These are phyloP conservation scores for Neltuma alba DNA, from an alignment of 306 rosid genomes.

Conservation along the genomic window DNA sequence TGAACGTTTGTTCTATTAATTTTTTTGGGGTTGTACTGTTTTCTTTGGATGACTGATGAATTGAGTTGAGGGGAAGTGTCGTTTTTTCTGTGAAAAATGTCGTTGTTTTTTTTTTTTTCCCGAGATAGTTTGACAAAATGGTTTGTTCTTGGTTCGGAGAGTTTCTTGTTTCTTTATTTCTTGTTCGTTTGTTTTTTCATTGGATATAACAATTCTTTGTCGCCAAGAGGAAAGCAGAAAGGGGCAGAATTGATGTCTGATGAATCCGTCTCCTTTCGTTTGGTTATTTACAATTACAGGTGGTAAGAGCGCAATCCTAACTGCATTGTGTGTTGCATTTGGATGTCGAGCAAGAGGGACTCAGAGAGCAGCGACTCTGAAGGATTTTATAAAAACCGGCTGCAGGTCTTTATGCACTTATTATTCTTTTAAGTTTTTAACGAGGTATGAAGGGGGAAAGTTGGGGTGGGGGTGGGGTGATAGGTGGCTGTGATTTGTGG, in stretches of 20 bases:
- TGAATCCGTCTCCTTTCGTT: constrained; percentile 14
- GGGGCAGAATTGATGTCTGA: constrained; percentile 9
- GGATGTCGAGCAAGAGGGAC: constrained; percentile 95
- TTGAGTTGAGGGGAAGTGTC: neutral
- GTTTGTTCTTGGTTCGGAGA: constrained; percentile 5
- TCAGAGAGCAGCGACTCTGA: constrained; percentile 75
- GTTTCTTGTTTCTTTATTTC: no score
- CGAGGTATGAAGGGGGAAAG: neutral
- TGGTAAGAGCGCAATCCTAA: constrained; percentile 91
- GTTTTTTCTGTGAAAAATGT: neutral
- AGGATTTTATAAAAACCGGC: constrained; percentile 87
- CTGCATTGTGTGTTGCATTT: constrained; percentile 88
- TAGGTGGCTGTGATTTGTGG: neutral
- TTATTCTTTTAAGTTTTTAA: neutral
- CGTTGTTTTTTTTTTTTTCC: neutral
- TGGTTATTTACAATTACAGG: constrained; percentile 48
- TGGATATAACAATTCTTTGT: constrained; percentile 9
- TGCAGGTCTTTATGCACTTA: constrained; percentile 50
- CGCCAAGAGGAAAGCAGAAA: neutral
- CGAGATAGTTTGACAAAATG: neutral
- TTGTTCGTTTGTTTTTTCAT: no score
- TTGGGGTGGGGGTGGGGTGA: neutral
- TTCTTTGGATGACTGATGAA: neutral
- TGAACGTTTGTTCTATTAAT: neutral
- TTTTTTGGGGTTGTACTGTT: neutral